phyloP scores from a whole-genome alignment of 805 yeast genomes.

The Cyberlindnera mississippiensis region DNA sequence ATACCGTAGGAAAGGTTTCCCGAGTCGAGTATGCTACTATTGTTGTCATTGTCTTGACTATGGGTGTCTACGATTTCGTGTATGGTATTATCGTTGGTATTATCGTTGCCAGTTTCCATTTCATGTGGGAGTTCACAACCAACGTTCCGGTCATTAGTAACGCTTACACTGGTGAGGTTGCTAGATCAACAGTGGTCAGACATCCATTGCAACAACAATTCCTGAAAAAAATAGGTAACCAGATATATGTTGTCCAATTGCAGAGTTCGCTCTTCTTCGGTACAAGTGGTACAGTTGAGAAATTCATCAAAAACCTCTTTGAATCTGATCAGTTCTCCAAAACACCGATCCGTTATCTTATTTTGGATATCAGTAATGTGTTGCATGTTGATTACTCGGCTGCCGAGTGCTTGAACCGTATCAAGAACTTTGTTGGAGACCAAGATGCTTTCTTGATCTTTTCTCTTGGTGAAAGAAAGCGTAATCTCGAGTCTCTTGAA shows the following conservation, averaged over 20 bases:
- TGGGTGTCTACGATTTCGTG: conserved; percentile 96
- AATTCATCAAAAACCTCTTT: conserved; percentile 59
- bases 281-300: conserved; percentile 88
- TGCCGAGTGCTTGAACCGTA: conserved; percentile 89
- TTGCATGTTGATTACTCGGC: conserved; percentile 86
- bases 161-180: conserved; percentile 80
- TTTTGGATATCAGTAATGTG: conserved; percentile 82
- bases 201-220: conserved; percentile 88
- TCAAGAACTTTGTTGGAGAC: conserved; percentile 70
- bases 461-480: conserved; percentile 70
- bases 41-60: conserved; percentile 78
- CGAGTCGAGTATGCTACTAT: conserved; percentile 82
- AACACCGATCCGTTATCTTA: conserved; percentile 68
- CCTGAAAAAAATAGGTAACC: conserved; percentile 80
- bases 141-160: conserved; percentile 78
- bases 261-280: conserved; percentile 93
- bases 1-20: conserved; percentile 74
- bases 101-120: conserved; percentile 87
- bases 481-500: conserved; percentile 63
- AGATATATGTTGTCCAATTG: conserved; percentile 80
- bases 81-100: conserved; percentile 89
- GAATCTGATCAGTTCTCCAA: conserved; percentile 41
- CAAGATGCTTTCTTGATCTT: conserved; percentile 69
- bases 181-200: conserved; percentile 87
- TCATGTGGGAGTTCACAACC: conserved; percentile 82